phyloP scores from a whole-genome alignment of 352 stramenopile species.

The Sclerospora graminicola region DNA sequence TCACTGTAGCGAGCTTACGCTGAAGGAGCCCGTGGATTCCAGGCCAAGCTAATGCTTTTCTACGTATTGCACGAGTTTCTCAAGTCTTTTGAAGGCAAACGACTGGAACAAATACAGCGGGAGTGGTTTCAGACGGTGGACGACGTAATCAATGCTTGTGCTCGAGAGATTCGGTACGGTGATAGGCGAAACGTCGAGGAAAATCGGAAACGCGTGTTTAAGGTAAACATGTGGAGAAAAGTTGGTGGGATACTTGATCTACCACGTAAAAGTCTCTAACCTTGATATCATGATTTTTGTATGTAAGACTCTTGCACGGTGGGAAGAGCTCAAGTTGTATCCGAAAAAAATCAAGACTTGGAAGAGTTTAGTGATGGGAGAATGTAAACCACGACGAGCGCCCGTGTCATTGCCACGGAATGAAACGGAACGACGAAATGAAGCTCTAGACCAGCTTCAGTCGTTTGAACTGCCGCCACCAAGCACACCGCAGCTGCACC shows the following conservation, averaged over 20 bases:
- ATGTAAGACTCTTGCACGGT: slow-evolving; percentile 60
- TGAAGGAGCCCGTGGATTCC: slow-evolving; percentile 51
- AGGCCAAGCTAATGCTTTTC: slow-evolving; percentile 79
- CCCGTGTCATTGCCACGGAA: slow-evolving; percentile 41
- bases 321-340: slow-evolving; percentile 79
- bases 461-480: slow-evolving; percentile 56
- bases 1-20: slow-evolving; percentile 36
- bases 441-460: slow-evolving; percentile 60
- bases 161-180: slow-evolving; percentile 51
- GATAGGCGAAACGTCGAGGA: slow-evolving; percentile 60
- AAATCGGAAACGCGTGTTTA: slow-evolving; percentile 66
- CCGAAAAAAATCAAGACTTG: slow-evolving; percentile 65
- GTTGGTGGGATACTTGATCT: background rate
- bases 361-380: slow-evolving; percentile 63
- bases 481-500: slow-evolving; percentile 30
- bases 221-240: slow-evolving; percentile 22
- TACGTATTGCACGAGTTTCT: slow-evolving; percentile 85
- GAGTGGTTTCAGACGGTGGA: slow-evolving; percentile 79
- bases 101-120: slow-evolving; percentile 44
- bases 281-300: background rate
- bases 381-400: slow-evolving; percentile 50
- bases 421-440: slow-evolving; percentile 53
- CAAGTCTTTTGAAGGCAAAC: slow-evolving; percentile 61
- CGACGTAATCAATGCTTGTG: slow-evolving; percentile 60
- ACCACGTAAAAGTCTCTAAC: background rate